A percentile compares a stretch with the other conserved stretches of the same genome.
Evolutionary conservation across 352 stramenopile genomes (phyloP).

Genomic region (Blastocystis sp.): DNA sequence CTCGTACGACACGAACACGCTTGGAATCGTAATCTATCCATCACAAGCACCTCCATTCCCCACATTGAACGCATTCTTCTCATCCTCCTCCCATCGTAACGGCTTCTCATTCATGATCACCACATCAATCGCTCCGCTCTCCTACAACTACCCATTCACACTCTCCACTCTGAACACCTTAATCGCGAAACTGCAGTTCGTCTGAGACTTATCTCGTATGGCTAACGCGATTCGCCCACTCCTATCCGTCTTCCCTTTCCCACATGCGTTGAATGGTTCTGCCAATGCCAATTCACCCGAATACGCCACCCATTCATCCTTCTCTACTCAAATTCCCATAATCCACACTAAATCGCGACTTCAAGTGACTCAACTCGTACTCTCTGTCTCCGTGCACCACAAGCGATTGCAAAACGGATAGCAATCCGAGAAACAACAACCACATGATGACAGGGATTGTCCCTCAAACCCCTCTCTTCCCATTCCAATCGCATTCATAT

Average conservation of each 20-base stretch:
- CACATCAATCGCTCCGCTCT: slow-evolving; percentile 25
- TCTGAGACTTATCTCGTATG: slow-evolving; percentile 42
- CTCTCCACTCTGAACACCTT: slow-evolving; percentile 38
- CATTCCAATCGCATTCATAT: too few relatives aligned
- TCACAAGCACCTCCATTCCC: neutral
- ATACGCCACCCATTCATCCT: neutral
- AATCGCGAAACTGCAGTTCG: slow-evolving; percentile 12
- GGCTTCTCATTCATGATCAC: slow-evolving; percentile 66
- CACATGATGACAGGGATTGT: too few relatives aligned
- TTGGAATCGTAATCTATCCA: slow-evolving; percentile 49
- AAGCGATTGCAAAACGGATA: too few relatives aligned
- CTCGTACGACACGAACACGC: slow-evolving; percentile 24
- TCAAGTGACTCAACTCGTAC: too few relatives aligned
- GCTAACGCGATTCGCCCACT: slow-evolving; percentile 14
- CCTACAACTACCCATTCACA: slow-evolving; percentile 19
- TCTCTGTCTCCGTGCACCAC: too few relatives aligned
- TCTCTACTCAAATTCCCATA: neutral
- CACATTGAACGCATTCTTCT: neutral
- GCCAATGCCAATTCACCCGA: neutral
- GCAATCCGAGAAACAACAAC: too few relatives aligned
- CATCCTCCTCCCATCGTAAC: slow-evolving; percentile 34
- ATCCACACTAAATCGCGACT: too few relatives aligned
- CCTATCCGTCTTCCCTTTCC: neutral
- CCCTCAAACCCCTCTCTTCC: too few relatives aligned
- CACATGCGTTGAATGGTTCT: slow-evolving; percentile 52